phyloP scores from a whole-genome alignment of 2,329 filamentous ascomycete genomes.

The Chaetomium sp. region DNA sequence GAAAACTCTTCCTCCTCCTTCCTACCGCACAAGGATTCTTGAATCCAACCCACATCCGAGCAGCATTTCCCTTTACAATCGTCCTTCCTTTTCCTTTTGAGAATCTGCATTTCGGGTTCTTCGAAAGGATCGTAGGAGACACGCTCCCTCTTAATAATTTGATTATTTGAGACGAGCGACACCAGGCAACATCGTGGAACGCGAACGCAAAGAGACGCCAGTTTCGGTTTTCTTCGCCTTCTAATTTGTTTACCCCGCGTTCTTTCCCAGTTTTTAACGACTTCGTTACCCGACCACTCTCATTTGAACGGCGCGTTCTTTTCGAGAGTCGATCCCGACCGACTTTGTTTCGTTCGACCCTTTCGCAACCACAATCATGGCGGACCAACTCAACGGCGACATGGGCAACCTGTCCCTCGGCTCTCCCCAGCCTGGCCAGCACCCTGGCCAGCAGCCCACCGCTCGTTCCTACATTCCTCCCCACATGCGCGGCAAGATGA shows the following conservation, averaged over 20 bases:
- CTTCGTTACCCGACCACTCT: conserved; percentile 32
- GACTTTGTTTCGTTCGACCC: background rate
- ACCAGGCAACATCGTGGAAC: conserved; percentile 20
- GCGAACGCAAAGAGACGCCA: conserved; percentile 23
- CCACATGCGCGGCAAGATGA: conserved; percentile 70
- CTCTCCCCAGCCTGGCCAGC: conserved; percentile 43
- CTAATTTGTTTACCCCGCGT: conserved; percentile 19
- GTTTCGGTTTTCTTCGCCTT: conserved; percentile 27
- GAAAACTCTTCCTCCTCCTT: conserved; percentile 29
- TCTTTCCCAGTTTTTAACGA: conserved; percentile 27
- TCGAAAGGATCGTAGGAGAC: conserved; percentile 47
- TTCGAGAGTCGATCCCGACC: conserved; percentile 34
- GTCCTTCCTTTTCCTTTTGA: conserved; percentile 50
- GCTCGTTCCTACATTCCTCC: conserved; percentile 81
- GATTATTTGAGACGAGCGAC: conserved; percentile 28
- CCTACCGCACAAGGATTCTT: conserved; percentile 39
- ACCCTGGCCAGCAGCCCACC: conserved; percentile 37
- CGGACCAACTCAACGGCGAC: conserved; percentile 71
- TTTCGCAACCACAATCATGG: conserved; percentile 60
- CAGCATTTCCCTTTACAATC: conserved; percentile 39
- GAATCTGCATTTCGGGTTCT: conserved; percentile 45
- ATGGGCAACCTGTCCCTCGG: conserved; percentile 73
- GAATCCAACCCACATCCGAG: conserved; percentile 38
- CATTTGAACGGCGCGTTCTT: conserved; percentile 37
- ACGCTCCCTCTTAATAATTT: conserved; percentile 37